Conservation (phyloP, 1,284 basidiomycete species). For the Cryptococcus amylolentus region DNA sequence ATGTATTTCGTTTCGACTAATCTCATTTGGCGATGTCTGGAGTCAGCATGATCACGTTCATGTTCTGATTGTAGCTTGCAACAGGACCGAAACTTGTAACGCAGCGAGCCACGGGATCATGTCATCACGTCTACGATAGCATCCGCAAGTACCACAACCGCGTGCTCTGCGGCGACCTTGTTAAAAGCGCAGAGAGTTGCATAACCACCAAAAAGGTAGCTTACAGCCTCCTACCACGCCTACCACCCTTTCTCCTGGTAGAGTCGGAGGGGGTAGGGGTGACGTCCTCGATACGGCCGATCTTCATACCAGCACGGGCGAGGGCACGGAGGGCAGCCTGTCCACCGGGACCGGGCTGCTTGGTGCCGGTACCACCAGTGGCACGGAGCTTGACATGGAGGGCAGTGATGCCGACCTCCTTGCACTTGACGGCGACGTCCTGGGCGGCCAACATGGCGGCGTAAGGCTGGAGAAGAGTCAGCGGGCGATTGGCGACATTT, state of each 20-base stretch:
- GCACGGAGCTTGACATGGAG: slow-evolving; percentile 86
- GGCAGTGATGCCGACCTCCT: slow-evolving; percentile 97
- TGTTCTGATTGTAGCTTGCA: too few species aligned
- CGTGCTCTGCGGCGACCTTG: slow-evolving; percentile 25
- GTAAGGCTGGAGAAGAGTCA: slow-evolving; percentile 80
- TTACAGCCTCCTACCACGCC: slow-evolving; percentile 95
- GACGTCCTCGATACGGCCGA: slow-evolving; percentile 93
- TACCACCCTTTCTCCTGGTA: slow-evolving; percentile 99
- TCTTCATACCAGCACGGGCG: slow-evolving; percentile 97
- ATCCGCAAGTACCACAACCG: slow-evolving; percentile 4
- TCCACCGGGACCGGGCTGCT: slow-evolving; percentile 97
- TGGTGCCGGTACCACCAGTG: slow-evolving; percentile 97
- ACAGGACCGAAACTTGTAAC: not conserved
- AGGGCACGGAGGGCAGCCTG: slow-evolving; percentile 98
- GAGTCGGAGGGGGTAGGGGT: slow-evolving; percentile 97
- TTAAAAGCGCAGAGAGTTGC: slow-evolving; percentile 4
- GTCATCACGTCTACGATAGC: slow-evolving; percentile 8
- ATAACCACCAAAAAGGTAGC: slow-evolving; percentile 1
- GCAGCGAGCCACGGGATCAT: slow-evolving; percentile 26
- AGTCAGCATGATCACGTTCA: too few species aligned
- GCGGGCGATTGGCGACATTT: slow-evolving; percentile 48
- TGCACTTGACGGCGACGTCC: slow-evolving; percentile 93
- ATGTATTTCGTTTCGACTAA: too few species aligned
- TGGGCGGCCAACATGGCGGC: slow-evolving; percentile 99
- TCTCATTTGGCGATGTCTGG: too few species aligned